Percentiles rank a stretch among this genome's conserved stretches.
These are phyloP conservation scores for Fusarium sororula DNA, from an alignment of 2,329 filamentous ascomycete species.

Conservation along the genomic window DNA sequence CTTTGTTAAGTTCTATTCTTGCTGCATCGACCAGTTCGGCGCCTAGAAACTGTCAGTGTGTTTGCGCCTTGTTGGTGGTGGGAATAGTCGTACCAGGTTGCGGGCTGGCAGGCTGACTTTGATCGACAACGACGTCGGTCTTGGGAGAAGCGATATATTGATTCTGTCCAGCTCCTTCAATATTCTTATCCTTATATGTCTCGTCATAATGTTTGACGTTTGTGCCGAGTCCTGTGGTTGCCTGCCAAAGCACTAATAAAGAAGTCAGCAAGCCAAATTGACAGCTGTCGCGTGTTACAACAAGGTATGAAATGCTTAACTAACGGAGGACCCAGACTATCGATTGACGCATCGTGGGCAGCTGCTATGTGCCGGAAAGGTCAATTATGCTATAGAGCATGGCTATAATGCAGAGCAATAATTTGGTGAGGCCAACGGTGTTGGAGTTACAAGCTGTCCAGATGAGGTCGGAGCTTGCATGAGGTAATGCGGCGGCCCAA, in stretches of 20 bases:
- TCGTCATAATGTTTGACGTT: constrained; percentile 52
- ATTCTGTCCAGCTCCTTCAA: constrained; percentile 41
- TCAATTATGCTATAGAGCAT: constrained; percentile 42
- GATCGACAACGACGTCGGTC: constrained; percentile 44
- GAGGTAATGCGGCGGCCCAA: constrained; percentile 39
- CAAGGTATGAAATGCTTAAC: background rate
- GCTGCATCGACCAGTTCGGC: constrained; percentile 64
- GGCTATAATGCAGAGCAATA: constrained; percentile 35
- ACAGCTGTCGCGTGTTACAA: constrained; percentile 35
- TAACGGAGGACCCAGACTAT: constrained; percentile 55
- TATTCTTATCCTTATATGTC: constrained; percentile 42
- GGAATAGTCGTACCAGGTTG: constrained; percentile 50
- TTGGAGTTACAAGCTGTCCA: constrained; percentile 45
- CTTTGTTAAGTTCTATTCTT: constrained; percentile 59
- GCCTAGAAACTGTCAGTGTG: constrained; percentile 48
- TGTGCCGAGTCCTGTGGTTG: constrained; percentile 48
- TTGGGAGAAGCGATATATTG: constrained; percentile 47
- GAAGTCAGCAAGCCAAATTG: constrained; percentile 37
- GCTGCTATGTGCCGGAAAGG: constrained; percentile 46
- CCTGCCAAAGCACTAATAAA: constrained; percentile 59
- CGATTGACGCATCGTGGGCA: constrained; percentile 53
- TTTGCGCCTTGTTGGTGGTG: background rate
- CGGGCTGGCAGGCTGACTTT: constrained; percentile 39
- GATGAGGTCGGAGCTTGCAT: constrained; percentile 40
- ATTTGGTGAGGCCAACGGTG: constrained; percentile 16